phyloP scores from a whole-genome alignment of 1,284 basidiomycete genomes.

The Cronartium quercuum region DNA sequence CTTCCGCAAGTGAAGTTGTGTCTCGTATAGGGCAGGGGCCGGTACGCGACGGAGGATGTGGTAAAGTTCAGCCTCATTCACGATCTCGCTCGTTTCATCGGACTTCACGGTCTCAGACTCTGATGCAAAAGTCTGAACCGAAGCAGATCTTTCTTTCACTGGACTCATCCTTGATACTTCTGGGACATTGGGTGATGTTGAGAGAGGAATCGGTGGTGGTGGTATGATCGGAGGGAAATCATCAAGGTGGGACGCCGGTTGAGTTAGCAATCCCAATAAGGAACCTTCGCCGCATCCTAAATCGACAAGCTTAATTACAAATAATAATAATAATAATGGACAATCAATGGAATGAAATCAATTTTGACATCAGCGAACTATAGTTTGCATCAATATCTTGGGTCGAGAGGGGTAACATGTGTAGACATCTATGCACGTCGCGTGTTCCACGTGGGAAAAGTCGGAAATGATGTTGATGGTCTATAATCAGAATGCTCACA shows the following conservation, averaged over 20 bases:
- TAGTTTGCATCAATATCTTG: too few species aligned
- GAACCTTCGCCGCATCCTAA: constrained; percentile 30
- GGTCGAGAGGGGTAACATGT: too few species aligned
- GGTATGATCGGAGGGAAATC: constrained; percentile 11
- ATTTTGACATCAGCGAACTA: too few species aligned
- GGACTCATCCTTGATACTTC: neutral
- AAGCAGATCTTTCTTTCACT: neutral
- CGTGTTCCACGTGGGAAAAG: too few species aligned
- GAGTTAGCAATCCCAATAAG: constrained; percentile 11
- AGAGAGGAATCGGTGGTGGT: too few species aligned
- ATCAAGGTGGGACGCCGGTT: neutral
- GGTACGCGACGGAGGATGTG: neutral
- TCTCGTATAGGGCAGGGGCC: neutral
- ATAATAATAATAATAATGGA: too few species aligned
- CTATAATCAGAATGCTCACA: constrained; percentile 5
- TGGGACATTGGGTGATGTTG: neutral
- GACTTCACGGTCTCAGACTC: neutral
- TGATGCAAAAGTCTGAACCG: neutral
- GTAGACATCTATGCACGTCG: too few species aligned
- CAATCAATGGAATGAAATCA: too few species aligned
- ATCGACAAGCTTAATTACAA: constrained; percentile 28
- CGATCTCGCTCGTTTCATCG: neutral
- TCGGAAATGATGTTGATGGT: too few species aligned
- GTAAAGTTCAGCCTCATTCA: neutral
- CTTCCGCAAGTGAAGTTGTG: constrained; percentile 13